Percentiles rank a stretch among this genome's conserved stretches.
These are phyloP conservation scores for Amaranthus hypochondriacus DNA, from an alignment of 148 eudicot species.

Conservation along the genomic window DNA sequence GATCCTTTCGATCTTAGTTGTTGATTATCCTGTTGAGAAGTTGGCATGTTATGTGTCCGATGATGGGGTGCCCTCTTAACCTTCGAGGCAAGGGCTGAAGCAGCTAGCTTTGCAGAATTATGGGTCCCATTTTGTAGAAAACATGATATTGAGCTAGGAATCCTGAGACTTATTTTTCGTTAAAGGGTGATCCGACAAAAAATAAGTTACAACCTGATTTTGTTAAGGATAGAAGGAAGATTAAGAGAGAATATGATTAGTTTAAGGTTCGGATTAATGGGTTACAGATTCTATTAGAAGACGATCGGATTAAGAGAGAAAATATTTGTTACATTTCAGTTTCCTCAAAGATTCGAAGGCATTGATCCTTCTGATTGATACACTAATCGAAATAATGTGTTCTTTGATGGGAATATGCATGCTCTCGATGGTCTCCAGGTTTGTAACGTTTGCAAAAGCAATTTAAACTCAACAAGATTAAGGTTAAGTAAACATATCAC, in stretches of 20 bases:
- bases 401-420: constrained; percentile 94
- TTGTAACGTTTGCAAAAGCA: not conserved
- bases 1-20: constrained; percentile 68
- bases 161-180: constrained; percentile 61
- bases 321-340: constrained; percentile 91
- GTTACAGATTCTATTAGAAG: constrained; percentile 75
- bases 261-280: constrained; percentile 86
- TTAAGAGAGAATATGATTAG: constrained; percentile 89
- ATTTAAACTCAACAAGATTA: too few relatives aligned
- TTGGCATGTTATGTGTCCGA: constrained; percentile 73
- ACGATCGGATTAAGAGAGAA: constrained; percentile 81
- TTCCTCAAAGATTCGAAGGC: constrained; percentile 95
- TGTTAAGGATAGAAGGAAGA: constrained; percentile 77
- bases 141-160: constrained; percentile 83
- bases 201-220: constrained; percentile 64
- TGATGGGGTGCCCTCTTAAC: constrained; percentile 78
- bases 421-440: constrained; percentile 95
- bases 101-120: constrained; percentile 75
- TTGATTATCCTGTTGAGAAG: constrained; percentile 79
- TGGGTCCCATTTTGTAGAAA: constrained; percentile 91
- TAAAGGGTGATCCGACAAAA: constrained; percentile 87
- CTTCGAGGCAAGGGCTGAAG: constrained; percentile 91
- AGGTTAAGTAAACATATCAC: too few relatives aligned
- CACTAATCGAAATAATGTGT: constrained; percentile 91
- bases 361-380: constrained; percentile 93